phyloP scores from a whole-genome alignment of 768 basidiomycete species.

The Epithele typhae region DNA sequence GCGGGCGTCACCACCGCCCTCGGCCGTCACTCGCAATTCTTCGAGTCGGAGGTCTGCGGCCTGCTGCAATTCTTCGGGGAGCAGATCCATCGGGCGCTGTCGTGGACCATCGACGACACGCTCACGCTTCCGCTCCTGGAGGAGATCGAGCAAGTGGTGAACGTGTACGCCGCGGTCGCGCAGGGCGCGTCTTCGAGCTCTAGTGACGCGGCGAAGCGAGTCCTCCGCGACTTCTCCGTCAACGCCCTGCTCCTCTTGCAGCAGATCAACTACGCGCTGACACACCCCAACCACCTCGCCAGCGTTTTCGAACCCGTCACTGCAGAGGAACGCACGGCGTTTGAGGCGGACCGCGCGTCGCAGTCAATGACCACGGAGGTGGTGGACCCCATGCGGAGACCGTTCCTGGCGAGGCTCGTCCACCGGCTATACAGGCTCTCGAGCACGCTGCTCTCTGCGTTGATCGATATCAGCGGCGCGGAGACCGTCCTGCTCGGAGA shows the following conservation, averaged over 20 bases:
- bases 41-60: constrained; percentile 81
- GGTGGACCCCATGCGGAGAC: constrained; percentile 62
- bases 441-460: constrained; percentile 62
- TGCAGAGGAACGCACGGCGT: constrained; percentile 60
- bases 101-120: constrained; percentile 78
- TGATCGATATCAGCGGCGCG: constrained; percentile 66
- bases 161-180: constrained; percentile 74
- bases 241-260: constrained; percentile 74
- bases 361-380: constrained; percentile 35
- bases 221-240: constrained; percentile 64
- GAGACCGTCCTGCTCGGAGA: constrained; percentile 62
- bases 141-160: constrained; percentile 78
- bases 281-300: constrained; percentile 86
- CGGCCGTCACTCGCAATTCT: constrained; percentile 66
- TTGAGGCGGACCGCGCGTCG: constrained; percentile 54
- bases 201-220: constrained; percentile 52
- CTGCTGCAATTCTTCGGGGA: constrained; percentile 82
- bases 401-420: constrained; percentile 67
- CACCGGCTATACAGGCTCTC: constrained; percentile 70
- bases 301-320: constrained; percentile 79
- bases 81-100: constrained; percentile 71
- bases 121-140: constrained; percentile 75
- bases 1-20: constrained; percentile 64
- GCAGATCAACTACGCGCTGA: constrained; percentile 84
- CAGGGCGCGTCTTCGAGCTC: constrained; percentile 41